Evolutionary conservation across 345 rosid species (phyloP), one percentile per base, ranked within the genome.

Genomic region (Eucalyptus sideroxylon): DNA sequence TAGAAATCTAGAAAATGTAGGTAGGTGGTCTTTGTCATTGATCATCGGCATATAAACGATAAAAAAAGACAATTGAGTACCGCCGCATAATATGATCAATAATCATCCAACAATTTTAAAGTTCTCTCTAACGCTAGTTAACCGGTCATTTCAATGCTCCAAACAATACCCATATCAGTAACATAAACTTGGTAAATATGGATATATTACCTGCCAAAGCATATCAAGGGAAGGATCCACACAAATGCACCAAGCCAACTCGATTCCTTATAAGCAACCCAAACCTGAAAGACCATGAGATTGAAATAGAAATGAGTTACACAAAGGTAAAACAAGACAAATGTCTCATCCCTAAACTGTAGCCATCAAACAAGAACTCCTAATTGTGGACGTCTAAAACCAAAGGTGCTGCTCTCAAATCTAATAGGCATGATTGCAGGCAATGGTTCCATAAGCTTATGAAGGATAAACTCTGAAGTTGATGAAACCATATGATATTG

Each of bases 251-350:
- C 30, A 83, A 95, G 80, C 98, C 96, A 97, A 90, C 92, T 94
- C 31, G 94, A 88, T 91, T 97, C 99, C 94, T 98, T 98, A 94
- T 97, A 97, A 60, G 93, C 92, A 90, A 96, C 94, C 99, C 99
- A 98, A 80, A 96, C 95, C 99, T 92, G 90, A 31, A 56, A 88
- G 62, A 62, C 21, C 44, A 60, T 16, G 55, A 27, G 40, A 62
- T 81, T 26, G 51, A 69, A 88, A 27, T 83, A 80, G 53, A 69
- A 40, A 10, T 72, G 44, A 19, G 24, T 50, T 26, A n/a, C 53
- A 16, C 1, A 50, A 50, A 3, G 14, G 21, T 16, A 31, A 50
- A 86, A 50, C 40, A 31, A 86, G 87, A 40, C 16, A 42, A 53
- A 49, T 44, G 27, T 88, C 59, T 62, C 21, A 55, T 65, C 83